Conservation (phyloP, 371 early-diverging fungal genomes). For the Actinomortierella wolfii region DNA sequence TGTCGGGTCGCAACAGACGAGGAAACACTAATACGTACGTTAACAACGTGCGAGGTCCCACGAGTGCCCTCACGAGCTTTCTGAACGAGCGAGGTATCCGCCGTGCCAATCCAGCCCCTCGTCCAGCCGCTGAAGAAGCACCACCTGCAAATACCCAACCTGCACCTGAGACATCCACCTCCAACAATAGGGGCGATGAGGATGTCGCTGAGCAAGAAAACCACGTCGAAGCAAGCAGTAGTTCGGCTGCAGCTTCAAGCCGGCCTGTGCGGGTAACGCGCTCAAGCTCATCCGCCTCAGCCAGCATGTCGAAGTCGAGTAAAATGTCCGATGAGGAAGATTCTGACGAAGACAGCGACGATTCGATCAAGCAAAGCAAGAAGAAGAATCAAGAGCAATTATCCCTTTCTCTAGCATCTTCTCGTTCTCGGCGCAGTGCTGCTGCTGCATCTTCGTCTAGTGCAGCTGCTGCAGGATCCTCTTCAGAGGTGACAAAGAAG, state of each 20-base stretch:
- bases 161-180: conserved; percentile 15
- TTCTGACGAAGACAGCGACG: too few species aligned
- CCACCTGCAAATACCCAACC: conserved; percentile 11
- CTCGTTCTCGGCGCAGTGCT: conserved; percentile 11
- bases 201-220: background rate
- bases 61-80: conserved; percentile 74
- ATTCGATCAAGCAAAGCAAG: too few species aligned
- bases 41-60: conserved; percentile 68
- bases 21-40: conserved; percentile 17
- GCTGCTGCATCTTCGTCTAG: background rate
- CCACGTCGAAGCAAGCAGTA: conserved; percentile 6
- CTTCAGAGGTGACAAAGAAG: conserved; percentile 34
- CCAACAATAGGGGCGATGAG: conserved; percentile 11
- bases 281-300: too few species aligned
- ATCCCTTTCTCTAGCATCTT: background rate
- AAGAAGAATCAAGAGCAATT: too few species aligned
- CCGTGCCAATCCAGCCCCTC: conserved; percentile 51
- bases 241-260: conserved; percentile 7
- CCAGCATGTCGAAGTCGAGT: too few species aligned
- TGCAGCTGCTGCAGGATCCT: conserved; percentile 5
- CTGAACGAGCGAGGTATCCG: conserved; percentile 75
- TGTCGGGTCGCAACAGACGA: too few species aligned
- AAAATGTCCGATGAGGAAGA: too few species aligned
- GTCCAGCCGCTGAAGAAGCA: too few species aligned
- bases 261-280: too few species aligned